Conservation (phyloP, 139 green algal species). For the Auxenochlorella protothecoides region DNA sequence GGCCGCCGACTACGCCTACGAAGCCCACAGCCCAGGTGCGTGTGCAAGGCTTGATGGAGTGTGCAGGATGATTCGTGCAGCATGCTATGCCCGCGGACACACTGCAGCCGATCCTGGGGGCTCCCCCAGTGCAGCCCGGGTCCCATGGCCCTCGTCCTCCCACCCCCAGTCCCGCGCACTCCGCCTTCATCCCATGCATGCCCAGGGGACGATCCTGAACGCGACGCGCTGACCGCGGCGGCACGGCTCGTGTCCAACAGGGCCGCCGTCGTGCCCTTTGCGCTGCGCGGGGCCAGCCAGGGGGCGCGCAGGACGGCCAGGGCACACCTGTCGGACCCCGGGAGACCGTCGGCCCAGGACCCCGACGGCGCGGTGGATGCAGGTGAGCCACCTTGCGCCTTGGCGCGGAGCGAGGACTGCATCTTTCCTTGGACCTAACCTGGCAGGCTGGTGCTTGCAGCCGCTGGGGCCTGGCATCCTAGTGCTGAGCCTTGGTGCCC, state of each 20-base stretch:
- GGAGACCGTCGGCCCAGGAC: slow-evolving; percentile 36
- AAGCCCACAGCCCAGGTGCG: too few relatives aligned
- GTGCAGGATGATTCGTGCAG: too few relatives aligned
- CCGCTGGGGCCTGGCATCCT: too few relatives aligned
- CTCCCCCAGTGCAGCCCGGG: too few relatives aligned
- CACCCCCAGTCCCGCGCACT: not conserved
- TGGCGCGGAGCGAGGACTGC: not conserved
- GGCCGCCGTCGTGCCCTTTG: slow-evolving; percentile 63
- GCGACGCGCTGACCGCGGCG: slow-evolving; percentile 52
- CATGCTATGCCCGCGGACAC: too few relatives aligned
- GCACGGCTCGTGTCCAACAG: slow-evolving; percentile 61
- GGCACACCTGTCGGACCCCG: slow-evolving; percentile 69
- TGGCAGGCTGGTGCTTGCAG: too few relatives aligned
- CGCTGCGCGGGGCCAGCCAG: slow-evolving; percentile 54
- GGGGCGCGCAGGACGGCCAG: slow-evolving; percentile 52
- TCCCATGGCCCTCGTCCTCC: too few relatives aligned
- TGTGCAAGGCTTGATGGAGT: too few relatives aligned
- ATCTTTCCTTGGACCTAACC: too few relatives aligned
- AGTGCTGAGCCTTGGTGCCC: too few relatives aligned
- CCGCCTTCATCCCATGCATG: not conserved
- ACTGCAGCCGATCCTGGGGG: too few relatives aligned
- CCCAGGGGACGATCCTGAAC: slow-evolving; percentile 43
- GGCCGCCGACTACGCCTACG: too few relatives aligned
- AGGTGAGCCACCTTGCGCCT: slow-evolving; percentile 8
- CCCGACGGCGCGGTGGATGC: slow-evolving; percentile 32